These are phyloP conservation scores for Termitomyces sp. DNA, from an alignment of 768 basidiomycete species.

Conservation along the genomic window DNA sequence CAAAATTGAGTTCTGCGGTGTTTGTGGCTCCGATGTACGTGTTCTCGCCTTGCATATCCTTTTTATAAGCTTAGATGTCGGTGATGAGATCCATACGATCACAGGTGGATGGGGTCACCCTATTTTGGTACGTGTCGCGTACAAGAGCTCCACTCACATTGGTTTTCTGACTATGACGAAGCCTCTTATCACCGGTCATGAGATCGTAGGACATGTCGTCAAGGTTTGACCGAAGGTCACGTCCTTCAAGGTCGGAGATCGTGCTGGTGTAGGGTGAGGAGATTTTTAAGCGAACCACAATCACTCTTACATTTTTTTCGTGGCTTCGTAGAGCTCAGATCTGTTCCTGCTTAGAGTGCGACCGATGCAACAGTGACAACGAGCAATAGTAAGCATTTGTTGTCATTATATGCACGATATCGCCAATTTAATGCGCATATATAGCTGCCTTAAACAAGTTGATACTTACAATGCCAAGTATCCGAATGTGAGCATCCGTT, in stretches of 20 bases:
- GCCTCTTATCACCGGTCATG: conserved; percentile 46
- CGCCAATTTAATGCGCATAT: neutral
- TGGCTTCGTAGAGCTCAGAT: conserved; percentile 39
- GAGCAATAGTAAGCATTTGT: conserved; percentile 45
- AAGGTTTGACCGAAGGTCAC: conserved; percentile 54
- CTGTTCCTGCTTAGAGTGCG: conserved; percentile 47
- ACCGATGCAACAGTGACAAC: conserved; percentile 46
- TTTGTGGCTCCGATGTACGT: conserved; percentile 52
- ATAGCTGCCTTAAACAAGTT: conserved; percentile 33
- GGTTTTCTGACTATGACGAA: conserved; percentile 30
- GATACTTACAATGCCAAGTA: conserved; percentile 43
- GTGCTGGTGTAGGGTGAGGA: conserved; percentile 45
- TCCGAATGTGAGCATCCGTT: conserved; percentile 28
- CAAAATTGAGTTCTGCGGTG: conserved; percentile 47
- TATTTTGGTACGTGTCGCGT: conserved; percentile 21
- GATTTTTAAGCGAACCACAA: neutral
- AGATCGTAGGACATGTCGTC: conserved; percentile 54
- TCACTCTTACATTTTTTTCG: neutral
- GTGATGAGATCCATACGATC: conserved; percentile 34
- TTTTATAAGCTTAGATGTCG: neutral
- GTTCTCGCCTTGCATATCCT: neutral
- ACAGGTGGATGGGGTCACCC: conserved; percentile 36
- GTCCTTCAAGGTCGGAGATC: conserved; percentile 55
- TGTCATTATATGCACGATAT: neutral
- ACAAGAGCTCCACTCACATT: neutral